phyloP scores from a whole-genome alignment of 805 yeast species.

The Yarrowia osloensis region DNA sequence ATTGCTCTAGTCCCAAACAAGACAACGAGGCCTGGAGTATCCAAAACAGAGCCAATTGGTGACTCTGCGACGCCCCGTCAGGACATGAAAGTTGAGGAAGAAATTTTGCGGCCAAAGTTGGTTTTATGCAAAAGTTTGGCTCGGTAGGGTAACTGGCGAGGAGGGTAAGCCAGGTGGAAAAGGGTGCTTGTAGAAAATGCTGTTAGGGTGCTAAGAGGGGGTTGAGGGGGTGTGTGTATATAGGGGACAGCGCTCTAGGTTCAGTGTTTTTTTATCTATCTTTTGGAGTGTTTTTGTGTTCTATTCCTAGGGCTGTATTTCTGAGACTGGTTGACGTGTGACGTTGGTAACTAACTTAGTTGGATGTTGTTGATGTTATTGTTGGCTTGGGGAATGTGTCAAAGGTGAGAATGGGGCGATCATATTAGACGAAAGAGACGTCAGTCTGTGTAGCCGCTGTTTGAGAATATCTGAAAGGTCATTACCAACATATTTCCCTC shows the following conservation, averaged over 20 bases:
- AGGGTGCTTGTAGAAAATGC: no score
- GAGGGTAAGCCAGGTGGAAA: neutral
- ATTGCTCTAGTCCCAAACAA: constrained; percentile 20
- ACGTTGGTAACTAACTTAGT: neutral
- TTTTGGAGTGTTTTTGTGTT: neutral
- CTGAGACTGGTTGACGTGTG: neutral
- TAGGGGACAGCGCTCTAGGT: no score
- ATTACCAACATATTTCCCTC: no score
- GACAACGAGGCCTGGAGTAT: constrained; percentile 14
- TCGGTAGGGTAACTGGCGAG: constrained; percentile 3
- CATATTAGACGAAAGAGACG: no score
- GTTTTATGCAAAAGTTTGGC: neutral
- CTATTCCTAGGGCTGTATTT: neutral
- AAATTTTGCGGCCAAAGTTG: neutral
- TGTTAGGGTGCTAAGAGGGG: no score
- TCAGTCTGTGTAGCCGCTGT: no score
- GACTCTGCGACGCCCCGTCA: constrained; percentile 26
- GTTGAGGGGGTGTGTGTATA: no score
- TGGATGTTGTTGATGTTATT: neutral
- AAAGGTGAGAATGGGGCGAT: no score
- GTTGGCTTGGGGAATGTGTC: neutral
- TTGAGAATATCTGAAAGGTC: no score
- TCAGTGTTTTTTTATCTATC: neutral
- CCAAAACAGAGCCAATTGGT: constrained; percentile 11
- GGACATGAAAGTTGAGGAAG: constrained; percentile 25